These are phyloP conservation scores for Crithidia bombi DNA, from an alignment of 208 protist genomes.

Conservation along the genomic window DNA sequence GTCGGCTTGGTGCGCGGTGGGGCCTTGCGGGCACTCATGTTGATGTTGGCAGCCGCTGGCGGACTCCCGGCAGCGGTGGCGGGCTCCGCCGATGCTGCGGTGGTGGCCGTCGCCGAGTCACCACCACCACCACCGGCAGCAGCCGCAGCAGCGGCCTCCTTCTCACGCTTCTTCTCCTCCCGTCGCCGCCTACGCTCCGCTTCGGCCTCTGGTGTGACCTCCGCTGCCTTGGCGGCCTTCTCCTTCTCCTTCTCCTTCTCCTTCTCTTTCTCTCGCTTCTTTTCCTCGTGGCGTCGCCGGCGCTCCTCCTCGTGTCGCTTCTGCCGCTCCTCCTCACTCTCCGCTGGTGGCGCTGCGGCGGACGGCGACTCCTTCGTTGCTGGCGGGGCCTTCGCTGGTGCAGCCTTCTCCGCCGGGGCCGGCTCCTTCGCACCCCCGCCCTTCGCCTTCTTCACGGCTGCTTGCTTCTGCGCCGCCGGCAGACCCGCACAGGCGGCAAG, in stretches of 20 bases:
- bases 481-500: slow-evolving; percentile 79
- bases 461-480: slow-evolving; percentile 54
- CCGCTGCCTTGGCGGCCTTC: slow-evolving; percentile 16
- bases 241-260: slow-evolving; percentile 41
- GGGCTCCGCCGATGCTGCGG: neutral
- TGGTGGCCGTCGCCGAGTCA: neutral
- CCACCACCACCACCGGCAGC: slow-evolving; percentile 4
- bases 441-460: slow-evolving; percentile 69
- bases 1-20: slow-evolving; percentile 79
- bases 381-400: neutral
- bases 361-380: neutral
- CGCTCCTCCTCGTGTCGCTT: slow-evolving; percentile 67
- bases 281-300: slow-evolving; percentile 53
- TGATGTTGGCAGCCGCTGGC: slow-evolving; percentile 9
- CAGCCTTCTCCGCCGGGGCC: neutral
- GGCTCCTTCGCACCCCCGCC: slow-evolving; percentile 25
- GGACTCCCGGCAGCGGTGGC: slow-evolving; percentile 10
- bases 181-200: slow-evolving; percentile 34
- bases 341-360: slow-evolving; percentile 12
- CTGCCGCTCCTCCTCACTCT: slow-evolving; percentile 63
- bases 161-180: slow-evolving; percentile 42
- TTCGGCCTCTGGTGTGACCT: slow-evolving; percentile 19
- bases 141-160: neutral
- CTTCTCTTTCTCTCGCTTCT: slow-evolving; percentile 46
- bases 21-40: slow-evolving; percentile 63